Percentiles rank a stretch among this genome's conserved stretches.
These are phyloP conservation scores for Euphrasia arctica DNA, from an alignment of 305 asterid genomes.

Conservation along the genomic window DNA sequence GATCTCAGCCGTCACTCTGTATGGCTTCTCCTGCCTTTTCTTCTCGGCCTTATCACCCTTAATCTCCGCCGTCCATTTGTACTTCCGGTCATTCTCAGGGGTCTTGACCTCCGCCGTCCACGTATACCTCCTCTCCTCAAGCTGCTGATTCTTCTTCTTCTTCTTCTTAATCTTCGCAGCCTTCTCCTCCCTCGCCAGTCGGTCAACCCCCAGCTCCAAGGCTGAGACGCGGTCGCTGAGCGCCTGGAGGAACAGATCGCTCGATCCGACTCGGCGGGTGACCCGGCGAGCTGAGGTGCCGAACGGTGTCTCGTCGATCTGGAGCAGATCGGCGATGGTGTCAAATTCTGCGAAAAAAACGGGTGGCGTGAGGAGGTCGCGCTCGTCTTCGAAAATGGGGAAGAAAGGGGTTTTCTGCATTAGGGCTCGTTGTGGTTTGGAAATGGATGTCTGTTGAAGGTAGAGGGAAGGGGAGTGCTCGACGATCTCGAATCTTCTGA, in stretches of 20 bases:
- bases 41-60: slow-evolving; percentile 46
- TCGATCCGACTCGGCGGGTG: slow-evolving; percentile 33
- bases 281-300: slow-evolving; percentile 30
- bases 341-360: slow-evolving; percentile 32
- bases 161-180: slow-evolving; percentile 34
- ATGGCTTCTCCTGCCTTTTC: slow-evolving; percentile 45
- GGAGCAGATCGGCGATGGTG: slow-evolving; percentile 52
- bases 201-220: slow-evolving; percentile 48
- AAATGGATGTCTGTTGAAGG: slow-evolving; percentile 27
- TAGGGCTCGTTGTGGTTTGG: slow-evolving; percentile 31
- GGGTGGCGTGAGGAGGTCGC: slow-evolving; percentile 31
- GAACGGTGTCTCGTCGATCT: slow-evolving; percentile 37
- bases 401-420: slow-evolving; percentile 32
- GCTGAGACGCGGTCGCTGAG: slow-evolving; percentile 59
- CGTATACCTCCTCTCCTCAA: slow-evolving; percentile 63
- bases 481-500: slow-evolving; percentile 41
- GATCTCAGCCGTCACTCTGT: slow-evolving; percentile 60
- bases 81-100: slow-evolving; percentile 51
- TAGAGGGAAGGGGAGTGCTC: slow-evolving; percentile 34
- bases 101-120: slow-evolving; percentile 69
- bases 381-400: slow-evolving; percentile 31
- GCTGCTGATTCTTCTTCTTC: slow-evolving; percentile 25
- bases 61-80: slow-evolving; percentile 50
- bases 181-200: slow-evolving; percentile 33
- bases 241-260: slow-evolving; percentile 35